Conservation (phyloP, 345 rosid genomes). For the Aegle marmelos region DNA sequence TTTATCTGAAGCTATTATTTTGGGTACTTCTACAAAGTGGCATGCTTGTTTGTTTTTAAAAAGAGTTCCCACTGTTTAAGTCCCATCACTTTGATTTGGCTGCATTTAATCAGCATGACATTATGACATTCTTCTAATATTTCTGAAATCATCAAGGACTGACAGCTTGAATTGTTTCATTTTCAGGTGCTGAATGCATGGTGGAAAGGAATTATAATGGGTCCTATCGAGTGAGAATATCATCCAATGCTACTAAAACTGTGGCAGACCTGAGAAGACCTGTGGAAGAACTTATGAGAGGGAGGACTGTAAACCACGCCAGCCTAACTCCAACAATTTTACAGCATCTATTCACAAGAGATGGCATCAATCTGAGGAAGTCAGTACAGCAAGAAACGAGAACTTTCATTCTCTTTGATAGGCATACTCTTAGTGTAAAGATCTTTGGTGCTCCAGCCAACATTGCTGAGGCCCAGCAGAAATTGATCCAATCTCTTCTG, state of each 20-base stretch:
- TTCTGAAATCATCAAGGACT: background rate
- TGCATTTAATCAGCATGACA: background rate
- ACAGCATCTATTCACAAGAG: slow-evolving; percentile 61
- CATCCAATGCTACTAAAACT: slow-evolving; percentile 68
- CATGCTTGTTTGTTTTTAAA: background rate
- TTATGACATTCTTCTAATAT: background rate
- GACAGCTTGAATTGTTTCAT: background rate
- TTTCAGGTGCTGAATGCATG: slow-evolving; percentile 53
- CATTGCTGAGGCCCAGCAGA: slow-evolving; percentile 47
- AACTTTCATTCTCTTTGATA: slow-evolving; percentile 60
- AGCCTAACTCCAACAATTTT: slow-evolving; percentile 49
- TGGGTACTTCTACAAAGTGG: background rate
- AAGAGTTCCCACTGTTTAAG: background rate
- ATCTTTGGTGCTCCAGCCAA: slow-evolving; percentile 59
- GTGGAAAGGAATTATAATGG: slow-evolving; percentile 45
- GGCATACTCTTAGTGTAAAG: slow-evolving; percentile 41
- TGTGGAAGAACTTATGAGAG: slow-evolving; percentile 77
- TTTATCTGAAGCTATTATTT: background rate
- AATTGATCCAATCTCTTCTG: slow-evolving; percentile 52
- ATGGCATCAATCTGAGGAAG: slow-evolving; percentile 52
- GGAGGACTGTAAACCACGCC: slow-evolving; percentile 52
- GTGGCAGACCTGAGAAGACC: slow-evolving; percentile 79
- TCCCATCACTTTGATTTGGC: background rate
- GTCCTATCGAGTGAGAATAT: slow-evolving; percentile 60
- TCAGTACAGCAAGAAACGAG: slow-evolving; percentile 55